Evolutionary conservation across 768 basidiomycete genomes (phyloP).

Genomic region (Suillus fuscotomentosus): DNA sequence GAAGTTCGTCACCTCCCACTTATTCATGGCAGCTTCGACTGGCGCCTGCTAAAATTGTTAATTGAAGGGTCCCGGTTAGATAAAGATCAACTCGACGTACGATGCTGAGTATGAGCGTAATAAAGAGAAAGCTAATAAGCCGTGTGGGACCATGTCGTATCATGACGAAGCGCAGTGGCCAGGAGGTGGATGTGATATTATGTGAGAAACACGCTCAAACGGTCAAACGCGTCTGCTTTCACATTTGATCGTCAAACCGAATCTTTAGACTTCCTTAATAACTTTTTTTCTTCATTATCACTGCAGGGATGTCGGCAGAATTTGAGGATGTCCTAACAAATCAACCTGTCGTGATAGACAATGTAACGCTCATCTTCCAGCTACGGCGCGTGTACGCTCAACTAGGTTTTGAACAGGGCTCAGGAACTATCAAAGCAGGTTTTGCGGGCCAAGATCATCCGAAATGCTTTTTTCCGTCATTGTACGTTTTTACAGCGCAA

Average conservation of each 20-base stretch:
- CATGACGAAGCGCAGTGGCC: background rate
- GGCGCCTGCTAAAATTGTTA: conserved; percentile 32
- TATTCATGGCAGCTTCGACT: conserved; percentile 49
- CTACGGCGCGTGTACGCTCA: conserved; percentile 23
- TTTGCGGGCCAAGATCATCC: conserved; percentile 99
- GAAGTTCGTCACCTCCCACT: conserved; percentile 90
- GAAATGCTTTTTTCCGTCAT: conserved; percentile 99
- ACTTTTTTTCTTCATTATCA: conserved; percentile 5
- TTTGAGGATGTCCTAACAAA: conserved; percentile 95
- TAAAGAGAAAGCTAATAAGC: conserved; percentile 14
- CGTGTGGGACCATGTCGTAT: background rate
- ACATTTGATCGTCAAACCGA: background rate
- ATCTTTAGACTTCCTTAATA: background rate
- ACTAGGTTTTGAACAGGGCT: conserved; percentile 62
- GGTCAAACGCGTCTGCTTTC: conserved; percentile 1
- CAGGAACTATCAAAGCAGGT: conserved; percentile 97
- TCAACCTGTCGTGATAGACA: conserved; percentile 99
- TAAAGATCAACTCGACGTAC: conserved; percentile 22
- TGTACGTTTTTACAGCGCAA: conserved; percentile 58
- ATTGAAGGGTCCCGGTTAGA: conserved; percentile 1
- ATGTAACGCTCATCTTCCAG: conserved; percentile 52
- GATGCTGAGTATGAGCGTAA: conserved; percentile 13
- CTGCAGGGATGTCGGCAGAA: conserved; percentile 68
- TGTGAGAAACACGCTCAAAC: conserved; percentile 6
- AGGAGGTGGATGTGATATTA: background rate